Conservation (phyloP, 768 basidiomycete species). For the Pleurotus sapidus region DNA sequence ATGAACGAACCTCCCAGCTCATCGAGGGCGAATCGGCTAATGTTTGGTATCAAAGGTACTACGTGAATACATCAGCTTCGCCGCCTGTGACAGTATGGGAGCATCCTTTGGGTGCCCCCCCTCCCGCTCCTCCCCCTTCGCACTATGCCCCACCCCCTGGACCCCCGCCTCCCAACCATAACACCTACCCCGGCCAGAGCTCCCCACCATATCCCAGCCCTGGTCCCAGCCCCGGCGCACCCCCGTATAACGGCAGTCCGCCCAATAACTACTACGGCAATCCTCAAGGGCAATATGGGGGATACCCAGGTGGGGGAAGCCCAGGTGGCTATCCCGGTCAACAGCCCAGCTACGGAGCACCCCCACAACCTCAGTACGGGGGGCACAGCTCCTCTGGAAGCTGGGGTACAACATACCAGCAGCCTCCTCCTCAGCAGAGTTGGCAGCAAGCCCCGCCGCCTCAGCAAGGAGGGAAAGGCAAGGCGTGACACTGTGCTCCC, state of each 20-base stretch:
- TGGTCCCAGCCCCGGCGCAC: conserved; percentile 15
- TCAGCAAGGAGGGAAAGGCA: conserved; percentile 15
- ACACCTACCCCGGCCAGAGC: conserved; percentile 14
- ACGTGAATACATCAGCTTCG: conserved; percentile 61
- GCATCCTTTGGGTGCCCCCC: conserved; percentile 60
- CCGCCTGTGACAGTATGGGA: conserved; percentile 70
- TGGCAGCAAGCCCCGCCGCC: conserved; percentile 17
- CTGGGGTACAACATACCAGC: conserved; percentile 9
- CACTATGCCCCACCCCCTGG: conserved; percentile 38
- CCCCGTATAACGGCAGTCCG: conserved; percentile 23
- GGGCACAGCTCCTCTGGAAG: conserved; percentile 16
- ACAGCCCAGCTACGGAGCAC: conserved; percentile 20
- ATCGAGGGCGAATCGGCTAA: neutral
- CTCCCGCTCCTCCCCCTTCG: conserved; percentile 31
- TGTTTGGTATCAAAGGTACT: conserved; percentile 60
- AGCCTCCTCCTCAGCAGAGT: conserved; percentile 8
- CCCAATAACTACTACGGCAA: conserved; percentile 21
- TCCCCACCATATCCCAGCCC: conserved; percentile 10
- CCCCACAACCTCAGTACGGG: conserved; percentile 15
- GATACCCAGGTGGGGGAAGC: conserved; percentile 11
- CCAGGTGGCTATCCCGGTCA: conserved; percentile 23
- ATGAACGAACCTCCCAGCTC: neutral
- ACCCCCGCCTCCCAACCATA: conserved; percentile 42
- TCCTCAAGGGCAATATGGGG: conserved; percentile 21
- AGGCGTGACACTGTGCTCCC: conserved; percentile 10